A percentile compares a stretch with the other conserved stretches of the same genome.
Conservation (phyloP, 495 filamentous ascomycete species). For the Neurospora sp. region DNA sequence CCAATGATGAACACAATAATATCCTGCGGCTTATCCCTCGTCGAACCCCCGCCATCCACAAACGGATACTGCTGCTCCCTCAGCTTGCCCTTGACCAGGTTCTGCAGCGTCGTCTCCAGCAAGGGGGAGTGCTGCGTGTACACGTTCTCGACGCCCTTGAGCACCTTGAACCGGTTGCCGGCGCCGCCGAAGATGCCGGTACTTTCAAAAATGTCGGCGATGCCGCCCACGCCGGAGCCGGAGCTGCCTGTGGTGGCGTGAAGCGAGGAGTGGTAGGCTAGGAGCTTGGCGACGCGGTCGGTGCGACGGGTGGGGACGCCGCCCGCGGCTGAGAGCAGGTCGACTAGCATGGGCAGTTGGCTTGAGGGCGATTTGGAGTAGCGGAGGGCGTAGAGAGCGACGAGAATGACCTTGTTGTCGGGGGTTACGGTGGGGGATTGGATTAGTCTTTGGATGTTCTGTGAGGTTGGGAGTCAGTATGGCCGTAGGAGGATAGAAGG, state of each 20-base stretch:
- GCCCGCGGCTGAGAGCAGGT: conserved; percentile 70
- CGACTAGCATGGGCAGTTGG: conserved; percentile 68
- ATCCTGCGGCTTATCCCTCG: conserved; percentile 91
- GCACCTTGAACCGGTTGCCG: conserved; percentile 79
- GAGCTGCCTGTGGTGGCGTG: conserved; percentile 55
- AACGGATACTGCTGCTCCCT: conserved; percentile 83
- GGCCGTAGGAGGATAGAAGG: neutral
- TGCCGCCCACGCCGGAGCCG: conserved; percentile 32
- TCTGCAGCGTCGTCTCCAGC: conserved; percentile 77
- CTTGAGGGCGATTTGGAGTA: conserved; percentile 80
- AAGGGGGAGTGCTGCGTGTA: conserved; percentile 95
- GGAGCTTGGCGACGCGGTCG: conserved; percentile 63
- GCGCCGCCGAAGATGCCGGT: conserved; percentile 86
- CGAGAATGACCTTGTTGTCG: conserved; percentile 74
- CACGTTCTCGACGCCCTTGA: conserved; percentile 96
- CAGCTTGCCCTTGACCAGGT: conserved; percentile 82
- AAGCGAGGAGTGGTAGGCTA: conserved; percentile 74
- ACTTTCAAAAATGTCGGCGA: conserved; percentile 85
- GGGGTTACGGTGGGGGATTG: conserved; percentile 60
- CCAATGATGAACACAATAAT: conserved; percentile 90
- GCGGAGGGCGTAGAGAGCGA: conserved; percentile 85
- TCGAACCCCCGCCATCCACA: conserved; percentile 73
- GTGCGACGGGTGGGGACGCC: conserved; percentile 62
- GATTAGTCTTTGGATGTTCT: conserved; percentile 81
- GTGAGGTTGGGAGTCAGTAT: neutral